Evolutionary conservation across 805 yeast species (phyloP), one percentile per base, ranked within the genome.

Genomic region (Ascoidea asiatica): DNA sequence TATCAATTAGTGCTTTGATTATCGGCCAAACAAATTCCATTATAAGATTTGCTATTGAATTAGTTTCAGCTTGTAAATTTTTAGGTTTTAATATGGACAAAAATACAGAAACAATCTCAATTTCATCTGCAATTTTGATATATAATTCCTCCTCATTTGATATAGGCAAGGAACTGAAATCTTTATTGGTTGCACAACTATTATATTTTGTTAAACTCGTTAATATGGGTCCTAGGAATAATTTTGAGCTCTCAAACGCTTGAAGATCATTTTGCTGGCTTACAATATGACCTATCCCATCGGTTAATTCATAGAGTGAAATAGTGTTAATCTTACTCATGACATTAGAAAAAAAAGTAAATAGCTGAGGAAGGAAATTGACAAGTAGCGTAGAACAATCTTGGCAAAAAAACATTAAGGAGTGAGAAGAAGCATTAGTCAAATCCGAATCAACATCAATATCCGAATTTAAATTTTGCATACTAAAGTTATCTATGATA

Each of bases 401-500:
- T 56, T 85, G 83, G 64, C 97, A 89, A 56, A 92, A 86, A 57
- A 78, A 90, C 89, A 87, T 86, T 54, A 92, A 70, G 0, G 99
- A 94, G 61, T 85, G 89, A 0, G 97, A 81, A 0, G 97, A 86
- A 1, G 98, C 97, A 39, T 75, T 79, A 38, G 57, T 17, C 22
- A 19, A 21, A 8, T 13, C 19, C 13, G 4, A 39, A 17, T 11
- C 56, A 39, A 56, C 52, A 4, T 63, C 64, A 37, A 52, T 48
- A 46, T 50, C 55, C n/a, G n/a, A n/a, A n/a, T n/a, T n/a, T n/a
- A n/a, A n/a, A n/a, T n/a, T n/a, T 22, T 63, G 61, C 43, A 50
- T 56, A 45, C 67, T 64, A 54, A 87, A 82, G 0, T 96, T 95
- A 48, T 69, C 70, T 46, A 81, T 81, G 50, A 94, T 86, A 59